Evolutionary conservation across 208 protist genomes (phyloP).

Genomic region (Wallacemonas sp.): DNA sequence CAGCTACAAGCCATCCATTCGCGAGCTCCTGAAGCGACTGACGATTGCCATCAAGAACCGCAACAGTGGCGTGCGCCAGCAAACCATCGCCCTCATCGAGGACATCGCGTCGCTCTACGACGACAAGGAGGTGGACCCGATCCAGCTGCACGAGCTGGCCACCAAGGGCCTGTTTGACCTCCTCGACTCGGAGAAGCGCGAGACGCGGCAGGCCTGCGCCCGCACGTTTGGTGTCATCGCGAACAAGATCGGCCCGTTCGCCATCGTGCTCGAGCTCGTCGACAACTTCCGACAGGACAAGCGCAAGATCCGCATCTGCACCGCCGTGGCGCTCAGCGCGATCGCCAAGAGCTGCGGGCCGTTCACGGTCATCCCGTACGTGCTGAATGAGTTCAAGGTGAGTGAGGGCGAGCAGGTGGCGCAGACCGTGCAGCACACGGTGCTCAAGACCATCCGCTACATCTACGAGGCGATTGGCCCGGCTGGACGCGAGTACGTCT

Average conservation of each 20-base stretch:
- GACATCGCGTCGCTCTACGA: constrained; percentile 93
- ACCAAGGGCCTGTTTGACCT: constrained; percentile 99
- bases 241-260: constrained; percentile 98
- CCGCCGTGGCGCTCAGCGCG: constrained; percentile 99
- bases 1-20: constrained; percentile 96
- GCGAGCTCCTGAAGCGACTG: constrained; percentile 97
- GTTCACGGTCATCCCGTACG: constrained; percentile 98
- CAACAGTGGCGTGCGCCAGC: constrained; percentile 98
- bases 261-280: constrained; percentile 98
- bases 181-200: constrained; percentile 98
- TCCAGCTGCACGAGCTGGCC: constrained; percentile 96
- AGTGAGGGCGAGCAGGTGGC: constrained; percentile 97
- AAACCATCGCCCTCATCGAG: constrained; percentile 98
- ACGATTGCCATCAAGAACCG: constrained; percentile 99
- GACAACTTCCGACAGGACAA: constrained; percentile 99
- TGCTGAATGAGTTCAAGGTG: constrained; percentile 99
- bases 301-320: constrained; percentile 99
- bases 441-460: constrained; percentile 99
- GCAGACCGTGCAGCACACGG: constrained; percentile 95
- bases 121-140: constrained; percentile 71
- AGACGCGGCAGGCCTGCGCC: constrained; percentile 95
- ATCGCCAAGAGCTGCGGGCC: constrained; percentile 98
- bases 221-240: constrained; percentile 99
- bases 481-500: constrained; percentile 98
- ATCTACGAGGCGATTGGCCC: constrained; percentile 99